Base-by-base conservation (phyloP, 2,329 filamentous ascomycete genomes). In the Gnomoniopsis smithogilvyi region DNA sequence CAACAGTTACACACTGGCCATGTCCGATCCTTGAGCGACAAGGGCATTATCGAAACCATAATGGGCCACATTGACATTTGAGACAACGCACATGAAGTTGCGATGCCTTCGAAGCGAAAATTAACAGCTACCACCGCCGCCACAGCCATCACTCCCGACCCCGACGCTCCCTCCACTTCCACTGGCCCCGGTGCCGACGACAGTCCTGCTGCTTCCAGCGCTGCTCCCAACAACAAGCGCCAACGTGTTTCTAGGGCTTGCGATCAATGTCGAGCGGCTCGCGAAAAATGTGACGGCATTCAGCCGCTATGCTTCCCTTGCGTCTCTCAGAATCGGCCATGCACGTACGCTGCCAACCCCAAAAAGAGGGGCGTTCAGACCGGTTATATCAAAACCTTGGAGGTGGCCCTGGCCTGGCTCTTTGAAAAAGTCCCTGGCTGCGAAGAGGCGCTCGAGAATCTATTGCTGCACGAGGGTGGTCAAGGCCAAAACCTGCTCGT, bases 351-450 rank as follows among this genome's bases (percentile, higher is more conserved):
- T 62, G 81, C 87, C 56, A 86, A 85, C 56, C 85, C 88, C 8
- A 91, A 91, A 72, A 92, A 92, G 70, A 80, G 90, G 63, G 90
- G 90, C 3, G 84, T 93, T 12, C 89, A 89, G 66, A 90, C 90
- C n/a, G 90, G 90, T 17, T 92, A 92, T 67, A 87, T 93, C 56
- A 82, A 89, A 36, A 88, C 88, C 0, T 76, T 93, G 19, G 90
- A 93, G 70, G 72, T 89, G 47, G 81, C 87, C 11, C 78, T 90
- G 56, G 87, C 86, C 14, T 86, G 86, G 77, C 74, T 89, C 1
- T 87, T 91, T 61, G 80, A 84, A 60, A 81, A 82, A 56, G 80
- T 85, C 38, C 78, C 83, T 15, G 83, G 80, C 11, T 80, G 78
- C 51, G 87, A 90, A 69, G 76, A 78, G 54, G 77, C 80, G 15